A percentile compares a stretch with the other conserved stretches of the same genome.
These are phyloP conservation scores for Fusarium gaditjirri DNA, from an alignment of 2,329 filamentous ascomycete genomes.

Conservation along the genomic window DNA sequence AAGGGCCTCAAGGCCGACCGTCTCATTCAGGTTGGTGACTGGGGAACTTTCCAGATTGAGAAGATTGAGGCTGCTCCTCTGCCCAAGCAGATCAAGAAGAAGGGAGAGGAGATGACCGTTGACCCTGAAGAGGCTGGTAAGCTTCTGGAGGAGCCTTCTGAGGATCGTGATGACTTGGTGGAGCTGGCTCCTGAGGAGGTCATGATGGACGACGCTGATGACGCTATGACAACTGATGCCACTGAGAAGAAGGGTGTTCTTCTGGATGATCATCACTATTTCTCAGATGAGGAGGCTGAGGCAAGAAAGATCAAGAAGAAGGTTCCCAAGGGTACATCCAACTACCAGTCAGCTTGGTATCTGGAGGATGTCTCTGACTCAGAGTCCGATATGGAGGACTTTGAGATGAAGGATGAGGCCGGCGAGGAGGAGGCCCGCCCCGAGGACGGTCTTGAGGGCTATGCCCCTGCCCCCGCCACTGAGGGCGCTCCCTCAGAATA, in stretches of 20 bases:
- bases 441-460: slow-evolving; percentile 83
- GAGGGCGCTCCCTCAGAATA: slow-evolving; percentile 89
- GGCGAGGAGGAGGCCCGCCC: slow-evolving; percentile 71
- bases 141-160: slow-evolving; percentile 76
- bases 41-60: slow-evolving; percentile 92
- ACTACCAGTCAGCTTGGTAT: slow-evolving; percentile 96
- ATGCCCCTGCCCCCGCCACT: slow-evolving; percentile 73
- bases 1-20: slow-evolving; percentile 89
- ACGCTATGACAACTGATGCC: slow-evolving; percentile 49
- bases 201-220: slow-evolving; percentile 73
- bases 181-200: slow-evolving; percentile 89
- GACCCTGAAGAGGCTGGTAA: slow-evolving; percentile 69
- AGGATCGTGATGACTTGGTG: slow-evolving; percentile 84
- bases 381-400: slow-evolving; percentile 83
- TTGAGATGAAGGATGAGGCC: slow-evolving; percentile 66
- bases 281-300: slow-evolving; percentile 78
- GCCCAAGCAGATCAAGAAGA: slow-evolving; percentile 68
- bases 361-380: slow-evolving; percentile 83
- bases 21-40: slow-evolving; percentile 90
- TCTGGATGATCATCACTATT: slow-evolving; percentile 97
- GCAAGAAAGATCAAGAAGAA: slow-evolving; percentile 69
- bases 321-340: slow-evolving; percentile 89
- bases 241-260: slow-evolving; percentile 84
- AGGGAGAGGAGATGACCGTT: slow-evolving; percentile 76
- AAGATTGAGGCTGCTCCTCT: slow-evolving; percentile 85